Evolutionary conservation across 495 filamentous ascomycete genomes (phyloP), one percentile per base, ranked within the genome.

Genomic region (Xylaria acuta): DNA sequence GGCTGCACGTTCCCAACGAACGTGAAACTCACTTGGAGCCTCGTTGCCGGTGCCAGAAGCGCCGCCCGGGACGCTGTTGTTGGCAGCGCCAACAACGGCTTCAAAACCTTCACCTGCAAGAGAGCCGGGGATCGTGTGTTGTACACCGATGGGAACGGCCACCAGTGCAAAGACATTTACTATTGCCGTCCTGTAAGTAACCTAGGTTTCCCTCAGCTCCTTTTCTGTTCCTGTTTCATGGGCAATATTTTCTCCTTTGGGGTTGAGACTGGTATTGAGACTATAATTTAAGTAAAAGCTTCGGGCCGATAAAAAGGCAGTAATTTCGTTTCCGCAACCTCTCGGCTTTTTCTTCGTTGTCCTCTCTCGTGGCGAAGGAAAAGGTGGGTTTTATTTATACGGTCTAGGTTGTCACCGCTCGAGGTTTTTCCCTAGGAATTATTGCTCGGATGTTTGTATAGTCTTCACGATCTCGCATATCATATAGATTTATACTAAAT

Each of bases 41-140:
- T 56, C 1, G 0, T 4, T 18, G 25, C 53, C 53, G 32, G 32
- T 56, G 53, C 53, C 1, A 30, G 53, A 32, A 56, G 14, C 53
- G 5, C 53, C 27, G 0, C 4, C 25, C 53, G 0, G 9, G 27
- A 56, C 53, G 3, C 27, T 32, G 27, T 56, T 32, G 53, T 56
- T 18, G 53, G 53, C 12, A 56, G 4, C 12, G 53, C 53, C 25
- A 56, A 56, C 53, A 56, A 56, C 9, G 53, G 53, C 27, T 56
- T 56, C 53, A 56, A 56, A 18, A 56, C 53, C 27, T 56, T 56
- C 53, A 32, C 27, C 12, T 56, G 53, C 53, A 56, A 16, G 27
- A 14, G 27, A 30, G 53, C 53, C 12, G 53, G 27, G 27, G 5
- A 56, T 8, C 53, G 53, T 32, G 4, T 32, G 8, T 12, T 56